These are phyloP conservation scores for Celoporthe dispersa DNA, from an alignment of 2,329 filamentous ascomycete species.

Conservation along the genomic window DNA sequence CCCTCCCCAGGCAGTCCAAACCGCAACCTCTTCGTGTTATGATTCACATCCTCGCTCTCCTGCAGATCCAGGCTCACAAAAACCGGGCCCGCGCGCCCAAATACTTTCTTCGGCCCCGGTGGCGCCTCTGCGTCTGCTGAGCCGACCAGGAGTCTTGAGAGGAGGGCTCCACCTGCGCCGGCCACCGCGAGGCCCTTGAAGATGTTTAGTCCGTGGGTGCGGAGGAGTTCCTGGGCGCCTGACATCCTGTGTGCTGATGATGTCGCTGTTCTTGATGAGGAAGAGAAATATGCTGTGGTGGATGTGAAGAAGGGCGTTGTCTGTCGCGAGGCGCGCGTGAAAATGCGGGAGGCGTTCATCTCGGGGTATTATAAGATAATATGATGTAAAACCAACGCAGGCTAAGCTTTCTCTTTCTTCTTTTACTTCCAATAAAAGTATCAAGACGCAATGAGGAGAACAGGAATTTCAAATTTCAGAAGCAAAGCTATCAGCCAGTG, in stretches of 20 bases:
- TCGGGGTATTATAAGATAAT: neutral
- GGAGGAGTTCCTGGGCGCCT: constrained; percentile 19
- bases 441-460: neutral
- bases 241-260: constrained; percentile 14
- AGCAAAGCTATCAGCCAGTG: neutral
- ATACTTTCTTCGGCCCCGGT: constrained; percentile 18
- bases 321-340: constrained; percentile 17
- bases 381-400: no score
- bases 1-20: constrained; percentile 57
- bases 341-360: constrained; percentile 23
- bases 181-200: constrained; percentile 26
- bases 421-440: no score
- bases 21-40: constrained; percentile 61
- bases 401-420: no score
- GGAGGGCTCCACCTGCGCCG: constrained; percentile 17
- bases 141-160: constrained; percentile 23
- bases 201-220: constrained; percentile 17
- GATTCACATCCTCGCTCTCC: constrained; percentile 57
- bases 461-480: neutral
- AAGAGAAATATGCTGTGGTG: neutral
- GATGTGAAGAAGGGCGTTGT: constrained; percentile 5
- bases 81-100: constrained; percentile 37
- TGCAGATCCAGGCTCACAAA: constrained; percentile 55
- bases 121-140: constrained; percentile 20
- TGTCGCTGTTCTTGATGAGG: neutral